Evolutionary conservation across 2,329 filamentous ascomycete species (phyloP), one percentile per base, ranked within the genome.

Genomic region (Incumbomyces lentus): DNA sequence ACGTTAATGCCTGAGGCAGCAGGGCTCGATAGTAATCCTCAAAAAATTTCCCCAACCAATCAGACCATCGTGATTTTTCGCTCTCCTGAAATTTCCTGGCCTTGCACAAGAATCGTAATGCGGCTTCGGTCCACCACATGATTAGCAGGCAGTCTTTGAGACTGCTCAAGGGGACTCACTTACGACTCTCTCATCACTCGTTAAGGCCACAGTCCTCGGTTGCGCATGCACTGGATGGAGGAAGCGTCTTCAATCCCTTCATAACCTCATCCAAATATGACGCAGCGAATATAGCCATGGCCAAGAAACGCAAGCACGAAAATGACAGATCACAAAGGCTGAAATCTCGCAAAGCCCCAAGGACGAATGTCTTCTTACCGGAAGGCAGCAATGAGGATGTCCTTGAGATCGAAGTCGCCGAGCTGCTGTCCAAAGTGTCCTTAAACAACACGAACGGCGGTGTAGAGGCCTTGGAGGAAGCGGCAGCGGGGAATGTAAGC

Each of bases 341-440:
- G n/a, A 17, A 22, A 40, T 12, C 8, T 10, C n/a, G 29, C 14
- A 46, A 39, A 26, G 5, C 12, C 31, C 8, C n/a, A 14, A 38
- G 29, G 34, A 40, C 38, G 22, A 26, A n/a, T 13, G 22, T n/a
- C 6, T 40, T 46, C 30, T 40, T 46, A 22, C 36, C 42, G 6
- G 36, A 46, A 18, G 44, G 44, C 12, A 46, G 44, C 26, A 44
- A 48, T 36, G 46, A 48, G 26, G 46, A 48, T 14, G 29, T 48
- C 8, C 11, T 48, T 19, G 41, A 44, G 14, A 45, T 48, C 34
- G 46, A 48, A 36, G 46, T 48, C 30, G 16, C 30, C 6, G 41
- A 45, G 19, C 26, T 48, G 12, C 34, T 48, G 8, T 33, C 30
- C 2, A 40, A 44, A 14, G 32, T 31, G 14, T 38, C 16, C 7